Conservation (phyloP, 1,284 basidiomycete species). For the Testicularia cyperi region DNA sequence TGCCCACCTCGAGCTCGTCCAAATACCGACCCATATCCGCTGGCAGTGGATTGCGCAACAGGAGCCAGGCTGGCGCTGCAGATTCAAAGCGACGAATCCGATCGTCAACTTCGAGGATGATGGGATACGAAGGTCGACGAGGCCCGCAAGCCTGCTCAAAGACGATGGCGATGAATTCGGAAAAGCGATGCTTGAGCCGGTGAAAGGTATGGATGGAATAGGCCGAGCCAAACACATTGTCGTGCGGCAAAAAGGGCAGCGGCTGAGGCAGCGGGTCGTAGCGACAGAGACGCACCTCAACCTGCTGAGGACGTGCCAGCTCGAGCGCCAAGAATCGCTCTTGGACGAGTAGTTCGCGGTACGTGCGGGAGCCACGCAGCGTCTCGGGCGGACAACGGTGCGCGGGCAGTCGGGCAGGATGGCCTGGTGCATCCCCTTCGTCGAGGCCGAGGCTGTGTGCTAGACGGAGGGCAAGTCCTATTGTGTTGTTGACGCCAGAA, state of each 20-base stretch:
- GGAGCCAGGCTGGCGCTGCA: slow-evolving; percentile 1
- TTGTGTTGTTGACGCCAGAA: too few species aligned
- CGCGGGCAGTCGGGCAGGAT: slow-evolving; percentile 13
- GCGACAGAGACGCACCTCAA: too few species aligned
- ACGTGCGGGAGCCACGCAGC: too few species aligned
- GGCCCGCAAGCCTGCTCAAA: neutral
- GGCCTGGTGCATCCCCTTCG: slow-evolving; percentile 22
- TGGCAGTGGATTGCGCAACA: slow-evolving; percentile 17
- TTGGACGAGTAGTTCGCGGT: too few species aligned
- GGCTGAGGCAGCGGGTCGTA: too few species aligned
- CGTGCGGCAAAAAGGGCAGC: too few species aligned
- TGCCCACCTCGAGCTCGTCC: slow-evolving; percentile 12
- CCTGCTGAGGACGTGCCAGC: too few species aligned
- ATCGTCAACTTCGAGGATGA: neutral
- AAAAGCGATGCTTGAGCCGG: neutral
- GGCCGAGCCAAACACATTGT: neutral
- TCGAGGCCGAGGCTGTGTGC: slow-evolving; percentile 11
- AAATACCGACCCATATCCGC: slow-evolving; percentile 23
- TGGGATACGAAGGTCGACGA: neutral
- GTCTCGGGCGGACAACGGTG: too few species aligned
- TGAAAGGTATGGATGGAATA: neutral
- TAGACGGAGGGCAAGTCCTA: too few species aligned
- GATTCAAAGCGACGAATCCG: neutral
- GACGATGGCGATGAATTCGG: too few species aligned
- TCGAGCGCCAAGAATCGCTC: too few species aligned